Percentiles rank a stretch among this genome's conserved stretches.
Conservation (phyloP, 1,284 basidiomycete genomes). For the Apiotrichum laibachii region DNA sequence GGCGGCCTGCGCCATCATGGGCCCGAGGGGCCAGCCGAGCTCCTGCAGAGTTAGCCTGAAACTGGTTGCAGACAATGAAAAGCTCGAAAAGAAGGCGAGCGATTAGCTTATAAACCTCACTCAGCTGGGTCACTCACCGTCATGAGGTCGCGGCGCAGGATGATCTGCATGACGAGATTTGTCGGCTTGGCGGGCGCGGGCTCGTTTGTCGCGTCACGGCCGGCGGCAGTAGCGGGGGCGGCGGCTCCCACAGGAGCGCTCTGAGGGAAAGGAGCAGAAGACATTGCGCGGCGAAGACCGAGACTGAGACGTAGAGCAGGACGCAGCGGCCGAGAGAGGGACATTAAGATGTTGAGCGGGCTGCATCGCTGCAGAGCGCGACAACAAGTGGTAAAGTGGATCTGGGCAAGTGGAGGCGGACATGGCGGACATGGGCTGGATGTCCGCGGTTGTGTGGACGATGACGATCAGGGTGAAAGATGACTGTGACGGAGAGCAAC, state of each 20-base stretch:
- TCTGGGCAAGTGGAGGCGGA: not conserved
- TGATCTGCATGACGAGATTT: constrained; percentile 51
- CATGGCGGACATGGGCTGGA: not conserved
- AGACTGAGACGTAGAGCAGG: not conserved
- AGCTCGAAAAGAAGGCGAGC: too few relatives aligned
- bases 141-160: constrained; percentile 45
- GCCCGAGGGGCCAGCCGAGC: constrained; percentile 53
- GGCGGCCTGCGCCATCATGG: constrained; percentile 55
- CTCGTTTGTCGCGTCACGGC: not conserved
- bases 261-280: not conserved
- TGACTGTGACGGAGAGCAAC: not conserved
- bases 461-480: not conserved
- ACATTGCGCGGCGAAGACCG: not conserved
- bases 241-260: too few relatives aligned
- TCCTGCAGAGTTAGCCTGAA: constrained; percentile 22
- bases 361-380: not conserved
- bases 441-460: not conserved
- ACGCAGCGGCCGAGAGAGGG: not conserved
- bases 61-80: not conserved
- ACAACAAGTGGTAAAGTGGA: not conserved
- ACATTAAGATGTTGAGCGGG: not conserved
- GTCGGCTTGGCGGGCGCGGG: constrained; percentile 25
- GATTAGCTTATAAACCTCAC: too few relatives aligned
- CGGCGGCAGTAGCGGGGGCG: not conserved
- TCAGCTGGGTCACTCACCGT: constrained; percentile 29